Base-by-base conservation (phyloP, 306 rosid species). In the Prunus padus region DNA sequence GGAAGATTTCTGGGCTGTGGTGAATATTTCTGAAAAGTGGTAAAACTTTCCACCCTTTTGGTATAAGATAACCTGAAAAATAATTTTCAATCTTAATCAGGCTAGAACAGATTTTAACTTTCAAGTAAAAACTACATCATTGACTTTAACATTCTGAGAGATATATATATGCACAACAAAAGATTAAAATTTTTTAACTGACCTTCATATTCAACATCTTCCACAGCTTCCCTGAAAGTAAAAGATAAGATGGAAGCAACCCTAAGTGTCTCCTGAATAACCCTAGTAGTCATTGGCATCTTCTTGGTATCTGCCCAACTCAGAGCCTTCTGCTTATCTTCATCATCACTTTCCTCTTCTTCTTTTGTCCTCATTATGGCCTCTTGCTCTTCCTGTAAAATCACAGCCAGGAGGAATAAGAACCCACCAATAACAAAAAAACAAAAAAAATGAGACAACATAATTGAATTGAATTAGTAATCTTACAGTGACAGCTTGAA, bases 1-100 rank as follows among this genome's bases (percentile, higher is more conserved):
- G 87, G 65, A 95, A 95, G 82, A 77, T 81, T 1, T 92, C 92
- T 50, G 97, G 87, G 76, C 89, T 90, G 78, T 90, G 97, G 80
- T 95, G 99, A 72, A 95, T 95, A 77, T 95, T 92, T 78, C 99
- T 90, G 88, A 95, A 92, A 0, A 95, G 89, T 52, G 99, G 99
- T 12, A 95, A 79, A 13, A 95, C 97, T 84, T 95, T 95, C 99
- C 99, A 95, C 67, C 99, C 99, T 78, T 92, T 95, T 37, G 99
- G 99, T 56, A 95, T 92, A 23, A 95, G 93, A 79, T 89, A 88
- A 13, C 97, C 98, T 93, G 79, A 18, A 73, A 55, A 19, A 33
- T 40, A 18, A 37, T 6, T 2, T 26, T 15, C 67, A 30, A 62
- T 8, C 28, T 16, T 30, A 25, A 62, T 62, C 40, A 62, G 44